phyloP scores from a whole-genome alignment of 805 yeast genomes.

The Ogataea dorogensis region DNA sequence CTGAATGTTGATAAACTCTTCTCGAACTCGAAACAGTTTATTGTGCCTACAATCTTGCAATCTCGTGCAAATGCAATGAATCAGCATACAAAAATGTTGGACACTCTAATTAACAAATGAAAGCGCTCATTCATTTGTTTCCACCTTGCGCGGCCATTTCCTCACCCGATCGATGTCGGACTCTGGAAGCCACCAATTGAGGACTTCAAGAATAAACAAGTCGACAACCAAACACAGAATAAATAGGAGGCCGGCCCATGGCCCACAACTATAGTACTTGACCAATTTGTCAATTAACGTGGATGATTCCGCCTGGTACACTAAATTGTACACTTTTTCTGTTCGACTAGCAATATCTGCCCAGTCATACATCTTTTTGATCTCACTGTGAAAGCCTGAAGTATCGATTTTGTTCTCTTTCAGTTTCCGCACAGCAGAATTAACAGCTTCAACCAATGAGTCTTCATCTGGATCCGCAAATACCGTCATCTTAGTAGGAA shows the following conservation, averaged over 20 bases:
- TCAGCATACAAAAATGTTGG: constrained; percentile 1
- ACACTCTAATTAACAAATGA: constrained; percentile 3
- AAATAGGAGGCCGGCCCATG: constrained; percentile 84
- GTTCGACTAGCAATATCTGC: constrained; percentile 82
- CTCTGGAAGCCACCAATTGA: constrained; percentile 72
- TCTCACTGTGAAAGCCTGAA: constrained; percentile 70
- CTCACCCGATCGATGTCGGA: constrained; percentile 66
- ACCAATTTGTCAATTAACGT: constrained; percentile 57
- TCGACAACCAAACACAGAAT: constrained; percentile 82
- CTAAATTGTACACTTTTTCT: constrained; percentile 68
- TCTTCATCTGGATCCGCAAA: constrained; percentile 89
- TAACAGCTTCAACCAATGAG: constrained; percentile 68
- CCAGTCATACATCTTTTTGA: constrained; percentile 89
- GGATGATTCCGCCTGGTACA: constrained; percentile 21
- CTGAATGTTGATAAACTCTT: not conserved
- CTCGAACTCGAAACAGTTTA: not conserved
- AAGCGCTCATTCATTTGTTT: constrained; percentile 4
- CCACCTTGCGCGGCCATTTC: constrained; percentile 66
- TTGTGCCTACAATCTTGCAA: constrained; percentile 2
- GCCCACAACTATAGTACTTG: constrained; percentile 67
- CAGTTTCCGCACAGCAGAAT: constrained; percentile 64
- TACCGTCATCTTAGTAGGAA: constrained; percentile 90
- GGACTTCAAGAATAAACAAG: constrained; percentile 54
- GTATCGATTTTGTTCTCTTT: constrained; percentile 64
- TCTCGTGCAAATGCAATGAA: constrained; percentile 4